These are phyloP conservation scores for Globisporangium carolinianum DNA, from an alignment of 352 stramenopile genomes.

Conservation along the genomic window DNA sequence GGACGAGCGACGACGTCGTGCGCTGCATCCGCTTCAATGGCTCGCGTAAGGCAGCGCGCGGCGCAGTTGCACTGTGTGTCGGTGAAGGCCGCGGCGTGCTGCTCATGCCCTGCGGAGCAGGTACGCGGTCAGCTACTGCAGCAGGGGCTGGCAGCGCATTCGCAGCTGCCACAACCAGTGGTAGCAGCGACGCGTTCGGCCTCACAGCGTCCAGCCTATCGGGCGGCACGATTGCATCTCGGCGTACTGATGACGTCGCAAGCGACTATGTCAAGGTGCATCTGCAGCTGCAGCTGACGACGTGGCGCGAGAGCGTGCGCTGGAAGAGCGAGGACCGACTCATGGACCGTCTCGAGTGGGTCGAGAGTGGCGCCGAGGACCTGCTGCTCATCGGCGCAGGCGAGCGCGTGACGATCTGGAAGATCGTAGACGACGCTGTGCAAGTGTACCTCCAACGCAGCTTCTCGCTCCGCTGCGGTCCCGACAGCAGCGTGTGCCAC, in stretches of 20 bases:
- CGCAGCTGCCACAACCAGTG: neutral
- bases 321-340: constrained; percentile 61
- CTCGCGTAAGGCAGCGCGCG: constrained; percentile 38
- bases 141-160: neutral
- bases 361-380: constrained; percentile 61
- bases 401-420: constrained; percentile 76
- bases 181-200: constrained; percentile 2
- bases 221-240: neutral
- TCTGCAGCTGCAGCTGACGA: constrained; percentile 57
- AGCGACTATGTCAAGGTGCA: constrained; percentile 59
- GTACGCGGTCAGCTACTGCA: constrained; percentile 9
- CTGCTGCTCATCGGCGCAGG: constrained; percentile 59
- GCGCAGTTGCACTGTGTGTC: constrained; percentile 53
- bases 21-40: constrained; percentile 52
- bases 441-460: constrained; percentile 73
- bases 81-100: constrained; percentile 58
- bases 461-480: constrained; percentile 27
- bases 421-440: constrained; percentile 72
- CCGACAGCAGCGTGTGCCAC: constrained; percentile 23
- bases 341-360: constrained; percentile 67
- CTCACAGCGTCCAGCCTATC: neutral
- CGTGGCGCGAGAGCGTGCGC: constrained; percentile 61
- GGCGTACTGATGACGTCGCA: constrained; percentile 13
- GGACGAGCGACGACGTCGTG: constrained; percentile 34
- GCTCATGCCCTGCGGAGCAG: constrained; percentile 28